Evolutionary conservation across 2,329 filamentous ascomycete genomes (phyloP).

Genomic region (Hypoxylon sp.): DNA sequence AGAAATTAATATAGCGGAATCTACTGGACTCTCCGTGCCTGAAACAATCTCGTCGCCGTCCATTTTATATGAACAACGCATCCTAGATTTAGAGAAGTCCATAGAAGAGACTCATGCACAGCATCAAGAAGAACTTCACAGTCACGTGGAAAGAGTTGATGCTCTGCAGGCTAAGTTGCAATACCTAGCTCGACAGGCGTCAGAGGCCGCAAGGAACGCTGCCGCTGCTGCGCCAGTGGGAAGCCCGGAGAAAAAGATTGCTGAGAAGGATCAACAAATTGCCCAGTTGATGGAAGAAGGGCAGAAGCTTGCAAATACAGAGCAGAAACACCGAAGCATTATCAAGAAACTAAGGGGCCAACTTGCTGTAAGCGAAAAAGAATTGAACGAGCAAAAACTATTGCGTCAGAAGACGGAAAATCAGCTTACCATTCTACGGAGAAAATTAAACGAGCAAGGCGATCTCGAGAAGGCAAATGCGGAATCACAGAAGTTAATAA

Average conservation of each 20-base stretch:
- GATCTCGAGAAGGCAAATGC: conserved; percentile 70
- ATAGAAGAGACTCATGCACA: conserved; percentile 62
- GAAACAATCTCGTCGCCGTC: conserved; percentile 40
- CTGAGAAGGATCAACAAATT: conserved; percentile 92
- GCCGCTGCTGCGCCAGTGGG: conserved; percentile 74
- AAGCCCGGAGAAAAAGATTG: conserved; percentile 81
- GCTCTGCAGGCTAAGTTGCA: conserved; percentile 91
- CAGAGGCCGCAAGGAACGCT: conserved; percentile 79
- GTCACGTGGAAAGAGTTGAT: conserved; percentile 90
- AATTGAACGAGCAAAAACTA: conserved; percentile 70
- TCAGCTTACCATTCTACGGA: conserved; percentile 64
- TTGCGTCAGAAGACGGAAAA: conserved; percentile 71
- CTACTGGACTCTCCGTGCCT: background rate
- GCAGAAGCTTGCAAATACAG: conserved; percentile 85
- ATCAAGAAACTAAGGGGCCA: conserved; percentile 85
- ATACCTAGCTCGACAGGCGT: conserved; percentile 85
- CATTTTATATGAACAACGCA: conserved; percentile 58
- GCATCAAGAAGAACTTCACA: conserved; percentile 85
- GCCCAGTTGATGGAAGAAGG: conserved; percentile 93
- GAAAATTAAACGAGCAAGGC: conserved; percentile 64
- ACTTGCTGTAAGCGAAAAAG: conserved; percentile 75
- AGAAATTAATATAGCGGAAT: conserved; percentile 5
- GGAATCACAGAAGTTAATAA: conserved; percentile 54
- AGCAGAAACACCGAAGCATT: conserved; percentile 85
- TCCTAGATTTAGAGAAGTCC: conserved; percentile 57